Evolutionary conservation across 257 asterid genomes (phyloP), one percentile per base, ranked within the genome.

Genomic region (Nicotiana benthamiana): DNA sequence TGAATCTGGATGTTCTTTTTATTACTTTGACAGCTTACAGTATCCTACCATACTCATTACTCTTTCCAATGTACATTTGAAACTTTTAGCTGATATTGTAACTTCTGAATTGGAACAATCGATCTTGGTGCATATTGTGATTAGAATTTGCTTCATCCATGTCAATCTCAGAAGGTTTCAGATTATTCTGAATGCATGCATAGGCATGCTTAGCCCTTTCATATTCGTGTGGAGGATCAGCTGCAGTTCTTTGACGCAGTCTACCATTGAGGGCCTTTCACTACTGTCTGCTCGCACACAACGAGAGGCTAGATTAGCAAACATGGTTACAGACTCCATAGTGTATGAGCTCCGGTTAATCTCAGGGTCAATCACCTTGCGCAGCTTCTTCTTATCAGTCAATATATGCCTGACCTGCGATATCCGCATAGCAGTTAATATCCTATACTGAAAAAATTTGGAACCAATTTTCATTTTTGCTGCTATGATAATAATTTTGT

Each of bases 271-370:
- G 43, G 99, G 98, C 90, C 98, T 87, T 84, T 93, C 94, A 78
- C 84, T 92, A 83, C 98, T 91, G 72, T 95, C 97, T 16, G 80
- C 48, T 83, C 94, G 87, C 66, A 91, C 91, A 79, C 98, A 94
- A 26, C 97, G 93, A 48, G 95, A 94, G 24, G 97, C 97, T 75
- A 93, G 91, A 88, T 90, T 93, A 26, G 94, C 99, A 79, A 90
- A 91, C 94, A 92, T 89, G 86, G 88, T 83, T 70, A 92, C 85
- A 20, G 99, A 93, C 83, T 95, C 98, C 93, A 95, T 86, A 53
- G 98, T 93, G 90, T 92, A 93, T 0, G 97, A 93, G 67, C 91
- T 83, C 80, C 97, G 87, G 17, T 87, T 92, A 93, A 95, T 88
- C 86, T 93, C 97, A 59, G 94, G 90, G 85, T 94, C 98, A 62